Percentiles rank a stretch among this genome's conserved stretches.
Evolutionary conservation across 2,329 filamentous ascomycete genomes (phyloP).

Genomic region (Calonectria multiphialidica): DNA sequence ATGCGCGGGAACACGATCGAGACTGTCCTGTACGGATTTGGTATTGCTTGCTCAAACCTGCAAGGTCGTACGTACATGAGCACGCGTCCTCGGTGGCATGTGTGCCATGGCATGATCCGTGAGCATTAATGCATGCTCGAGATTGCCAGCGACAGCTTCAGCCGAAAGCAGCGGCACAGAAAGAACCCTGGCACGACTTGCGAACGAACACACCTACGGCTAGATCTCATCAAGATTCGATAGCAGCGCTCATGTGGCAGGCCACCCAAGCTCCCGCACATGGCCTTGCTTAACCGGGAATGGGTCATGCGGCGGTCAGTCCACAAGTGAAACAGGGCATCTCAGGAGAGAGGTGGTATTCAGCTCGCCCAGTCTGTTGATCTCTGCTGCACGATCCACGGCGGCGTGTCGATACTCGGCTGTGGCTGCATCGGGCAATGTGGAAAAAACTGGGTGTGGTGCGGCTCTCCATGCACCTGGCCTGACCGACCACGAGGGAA

Average conservation of each 20-base stretch:
- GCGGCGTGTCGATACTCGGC: conserved; percentile 8
- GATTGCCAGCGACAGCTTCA: neutral
- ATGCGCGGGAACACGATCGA: neutral
- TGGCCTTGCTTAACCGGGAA: neutral
- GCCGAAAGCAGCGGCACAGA: neutral
- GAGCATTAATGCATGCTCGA: neutral
- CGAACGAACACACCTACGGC: conserved; percentile 12
- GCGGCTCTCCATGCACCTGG: conserved; percentile 9
- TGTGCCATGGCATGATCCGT: neutral
- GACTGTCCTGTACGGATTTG: conserved; percentile 1
- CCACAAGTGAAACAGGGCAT: conserved; percentile 14
- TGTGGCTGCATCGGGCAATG: conserved; percentile 13
- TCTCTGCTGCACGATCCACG: conserved; percentile 11
- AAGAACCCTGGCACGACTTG: neutral
- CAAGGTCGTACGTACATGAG: conserved; percentile 2
- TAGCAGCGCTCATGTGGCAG: conserved; percentile 12
- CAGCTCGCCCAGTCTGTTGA: conserved; percentile 3
- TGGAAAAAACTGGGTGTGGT: neutral
- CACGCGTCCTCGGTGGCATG: neutral
- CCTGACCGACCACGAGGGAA: neutral
- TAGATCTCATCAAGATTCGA: conserved; percentile 33
- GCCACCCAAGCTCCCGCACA: conserved; percentile 1
- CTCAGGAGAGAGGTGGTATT: conserved; percentile 2
- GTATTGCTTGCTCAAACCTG: conserved; percentile 9
- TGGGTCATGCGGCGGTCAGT: conserved; percentile 2